Percentiles rank a stretch among this genome's conserved stretches.
These are phyloP conservation scores for Hymenoscyphus salicellus DNA, from an alignment of 2,329 filamentous ascomycete genomes.

Conservation along the genomic window DNA sequence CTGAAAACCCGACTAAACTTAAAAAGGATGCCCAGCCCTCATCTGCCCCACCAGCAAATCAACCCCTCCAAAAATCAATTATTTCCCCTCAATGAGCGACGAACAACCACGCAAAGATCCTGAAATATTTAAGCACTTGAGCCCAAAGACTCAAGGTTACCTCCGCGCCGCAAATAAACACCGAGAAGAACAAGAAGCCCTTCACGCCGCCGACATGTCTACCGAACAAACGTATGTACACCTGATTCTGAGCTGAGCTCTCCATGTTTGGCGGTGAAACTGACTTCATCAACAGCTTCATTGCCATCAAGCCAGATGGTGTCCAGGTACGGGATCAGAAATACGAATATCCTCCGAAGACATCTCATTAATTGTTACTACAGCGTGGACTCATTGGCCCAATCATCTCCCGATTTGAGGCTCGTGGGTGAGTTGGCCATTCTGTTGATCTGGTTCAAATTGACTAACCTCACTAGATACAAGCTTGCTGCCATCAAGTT, in stretches of 20 bases:
- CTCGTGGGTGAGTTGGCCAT: constrained; percentile 67
- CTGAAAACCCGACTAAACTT: background rate
- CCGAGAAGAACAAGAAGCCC: constrained; percentile 34
- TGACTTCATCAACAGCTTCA: constrained; percentile 68
- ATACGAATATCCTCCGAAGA: background rate
- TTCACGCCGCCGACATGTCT: constrained; percentile 59
- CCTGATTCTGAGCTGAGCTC: background rate
- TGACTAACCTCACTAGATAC: constrained; percentile 58
- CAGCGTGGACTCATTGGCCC: constrained; percentile 96
- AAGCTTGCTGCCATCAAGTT: constrained; percentile 99
- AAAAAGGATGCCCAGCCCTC: constrained; percentile 10
- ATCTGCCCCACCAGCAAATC: constrained; percentile 20
- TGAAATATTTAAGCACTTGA: constrained; percentile 46
- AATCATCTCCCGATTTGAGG: constrained; percentile 98
- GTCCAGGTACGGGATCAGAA: constrained; percentile 74
- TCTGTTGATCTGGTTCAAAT: background rate
- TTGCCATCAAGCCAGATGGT: constrained; percentile 99
- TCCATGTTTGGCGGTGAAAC: constrained; percentile 28
- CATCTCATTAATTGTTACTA: constrained; percentile 20
- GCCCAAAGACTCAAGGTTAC: constrained; percentile 45
- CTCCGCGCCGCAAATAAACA: constrained; percentile 39
- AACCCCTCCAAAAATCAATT: constrained; percentile 23
- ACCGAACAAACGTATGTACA: constrained; percentile 74
- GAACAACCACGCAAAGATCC: constrained; percentile 37
- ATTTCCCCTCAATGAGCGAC: constrained; percentile 20